Conservation (phyloP, 2,329 filamentous ascomycete genomes). For the Fusarium fracticaudum region DNA sequence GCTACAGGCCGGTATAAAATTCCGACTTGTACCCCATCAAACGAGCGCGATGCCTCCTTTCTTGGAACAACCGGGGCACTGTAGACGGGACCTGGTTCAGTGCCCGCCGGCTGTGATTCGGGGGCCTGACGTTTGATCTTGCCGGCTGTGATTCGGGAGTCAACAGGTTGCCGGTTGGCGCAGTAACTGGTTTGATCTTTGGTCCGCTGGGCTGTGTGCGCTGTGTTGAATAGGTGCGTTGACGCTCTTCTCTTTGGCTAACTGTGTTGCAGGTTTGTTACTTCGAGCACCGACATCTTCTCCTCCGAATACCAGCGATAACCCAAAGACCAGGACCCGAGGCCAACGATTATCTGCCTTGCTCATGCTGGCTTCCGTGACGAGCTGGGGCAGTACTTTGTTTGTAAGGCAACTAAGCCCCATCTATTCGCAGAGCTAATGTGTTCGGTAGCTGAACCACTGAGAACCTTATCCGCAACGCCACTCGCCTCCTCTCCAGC, state of each 20-base stretch:
- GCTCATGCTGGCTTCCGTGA: background rate
- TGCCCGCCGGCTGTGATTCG: background rate
- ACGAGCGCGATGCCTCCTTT: background rate
- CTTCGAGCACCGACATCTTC: background rate
- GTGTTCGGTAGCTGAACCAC: background rate
- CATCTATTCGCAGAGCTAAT: fast-evolving
- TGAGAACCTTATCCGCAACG: fast-evolving
- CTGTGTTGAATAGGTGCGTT: fast-evolving
- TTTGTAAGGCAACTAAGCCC: fast-evolving
- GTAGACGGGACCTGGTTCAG: background rate
- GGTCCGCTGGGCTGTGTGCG: background rate
- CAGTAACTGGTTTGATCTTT: background rate
- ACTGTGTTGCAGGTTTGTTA: background rate
- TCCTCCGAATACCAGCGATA: background rate
- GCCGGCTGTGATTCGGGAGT: background rate
- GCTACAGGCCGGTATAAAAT: background rate
- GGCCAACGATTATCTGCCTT: fast-evolving
- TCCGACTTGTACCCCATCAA: background rate
- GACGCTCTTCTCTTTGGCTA: fast-evolving
- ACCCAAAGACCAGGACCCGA: too few species aligned
- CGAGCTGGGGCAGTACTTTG: fast-evolving
- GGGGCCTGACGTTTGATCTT: background rate
- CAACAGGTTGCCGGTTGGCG: background rate
- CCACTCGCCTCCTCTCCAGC: background rate
- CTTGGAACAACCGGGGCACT: background rate